Percentiles rank a stretch among this genome's conserved stretches.
Conservation (phyloP, 805 yeast species). For the Saturnispora gosingensis region DNA sequence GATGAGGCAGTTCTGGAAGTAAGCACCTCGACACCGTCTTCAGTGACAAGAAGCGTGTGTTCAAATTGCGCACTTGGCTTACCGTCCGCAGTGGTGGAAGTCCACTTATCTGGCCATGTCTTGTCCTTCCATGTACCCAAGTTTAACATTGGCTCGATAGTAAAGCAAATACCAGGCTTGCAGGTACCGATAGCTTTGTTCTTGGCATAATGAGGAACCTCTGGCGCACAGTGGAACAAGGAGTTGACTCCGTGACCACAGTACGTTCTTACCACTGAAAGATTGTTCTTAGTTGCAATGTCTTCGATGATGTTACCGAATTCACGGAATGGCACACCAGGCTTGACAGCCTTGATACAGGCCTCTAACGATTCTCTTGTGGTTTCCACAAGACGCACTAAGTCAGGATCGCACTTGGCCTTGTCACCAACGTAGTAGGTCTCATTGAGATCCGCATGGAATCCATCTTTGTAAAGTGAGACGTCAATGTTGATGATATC, state of each 20-base stretch:
- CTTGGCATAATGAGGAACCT: slow-evolving; percentile 86
- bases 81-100: slow-evolving; percentile 87
- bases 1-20: slow-evolving; percentile 71
- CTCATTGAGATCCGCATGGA: slow-evolving; percentile 92
- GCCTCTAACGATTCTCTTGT: slow-evolving; percentile 78
- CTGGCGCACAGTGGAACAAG: slow-evolving; percentile 87
- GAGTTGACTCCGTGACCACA: slow-evolving; percentile 91
- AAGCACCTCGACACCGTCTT: slow-evolving; percentile 83
- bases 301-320: slow-evolving; percentile 83
- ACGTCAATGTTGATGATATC: slow-evolving; percentile 91
- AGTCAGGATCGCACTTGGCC: slow-evolving; percentile 66
- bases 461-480: slow-evolving; percentile 74
- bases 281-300: slow-evolving; percentile 67
- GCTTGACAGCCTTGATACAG: slow-evolving; percentile 81
- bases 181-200: slow-evolving; percentile 91
- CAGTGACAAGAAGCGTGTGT: slow-evolving; percentile 88
- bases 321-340: slow-evolving; percentile 81
- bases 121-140: slow-evolving; percentile 72
- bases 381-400: slow-evolving; percentile 85
- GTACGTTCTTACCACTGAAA: slow-evolving; percentile 83
- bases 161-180: slow-evolving; percentile 93
- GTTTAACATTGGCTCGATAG: slow-evolving; percentile 96
- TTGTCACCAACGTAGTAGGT: slow-evolving; percentile 94
- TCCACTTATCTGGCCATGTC: slow-evolving; percentile 98
- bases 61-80: slow-evolving; percentile 88